Evolutionary conservation across 495 filamentous ascomycete genomes (phyloP).

Genomic region (Hypoxylon intermedium): DNA sequence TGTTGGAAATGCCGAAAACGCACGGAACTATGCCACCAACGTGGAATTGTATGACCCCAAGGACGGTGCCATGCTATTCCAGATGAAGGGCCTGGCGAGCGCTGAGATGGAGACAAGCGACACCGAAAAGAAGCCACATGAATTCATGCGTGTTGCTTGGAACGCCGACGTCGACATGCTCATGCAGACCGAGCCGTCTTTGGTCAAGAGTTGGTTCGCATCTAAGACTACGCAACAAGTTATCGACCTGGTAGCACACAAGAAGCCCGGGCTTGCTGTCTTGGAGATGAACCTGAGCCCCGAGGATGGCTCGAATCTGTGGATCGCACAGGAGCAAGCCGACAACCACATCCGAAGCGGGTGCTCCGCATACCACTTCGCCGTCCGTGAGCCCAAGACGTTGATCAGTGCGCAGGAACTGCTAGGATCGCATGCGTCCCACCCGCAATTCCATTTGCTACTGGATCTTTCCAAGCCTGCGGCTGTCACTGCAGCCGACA

Average conservation of each 20-base stretch:
- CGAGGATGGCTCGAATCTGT: slow-evolving; percentile 11
- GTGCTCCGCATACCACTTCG: not conserved
- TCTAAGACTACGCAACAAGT: slow-evolving; percentile 8
- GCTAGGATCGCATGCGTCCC: too few species aligned
- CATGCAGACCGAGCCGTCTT: slow-evolving; percentile 17
- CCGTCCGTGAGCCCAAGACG: not conserved
- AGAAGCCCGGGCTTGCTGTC: slow-evolving; percentile 39
- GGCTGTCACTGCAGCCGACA: too few species aligned
- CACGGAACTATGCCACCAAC: not conserved
- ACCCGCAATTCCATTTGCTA: too few species aligned
- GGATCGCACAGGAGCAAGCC: not conserved
- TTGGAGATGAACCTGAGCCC: slow-evolving; percentile 38
- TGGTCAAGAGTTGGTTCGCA: too few species aligned
- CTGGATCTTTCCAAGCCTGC: too few species aligned
- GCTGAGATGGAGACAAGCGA: slow-evolving; percentile 8
- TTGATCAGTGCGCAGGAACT: not conserved
- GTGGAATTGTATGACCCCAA: not conserved
- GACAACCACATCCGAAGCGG: not conserved
- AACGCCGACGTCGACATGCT: slow-evolving; percentile 44
- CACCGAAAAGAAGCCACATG: slow-evolving; percentile 14
- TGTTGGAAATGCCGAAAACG: not conserved
- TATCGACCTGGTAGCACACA: slow-evolving; percentile 43
- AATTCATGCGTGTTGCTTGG: slow-evolving; percentile 33
- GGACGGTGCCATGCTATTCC: slow-evolving; percentile 18
- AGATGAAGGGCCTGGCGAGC: slow-evolving; percentile 30